Base-by-base conservation (phyloP, 2,329 filamentous ascomycete genomes). In the Neocatenulostroma microsporum region DNA sequence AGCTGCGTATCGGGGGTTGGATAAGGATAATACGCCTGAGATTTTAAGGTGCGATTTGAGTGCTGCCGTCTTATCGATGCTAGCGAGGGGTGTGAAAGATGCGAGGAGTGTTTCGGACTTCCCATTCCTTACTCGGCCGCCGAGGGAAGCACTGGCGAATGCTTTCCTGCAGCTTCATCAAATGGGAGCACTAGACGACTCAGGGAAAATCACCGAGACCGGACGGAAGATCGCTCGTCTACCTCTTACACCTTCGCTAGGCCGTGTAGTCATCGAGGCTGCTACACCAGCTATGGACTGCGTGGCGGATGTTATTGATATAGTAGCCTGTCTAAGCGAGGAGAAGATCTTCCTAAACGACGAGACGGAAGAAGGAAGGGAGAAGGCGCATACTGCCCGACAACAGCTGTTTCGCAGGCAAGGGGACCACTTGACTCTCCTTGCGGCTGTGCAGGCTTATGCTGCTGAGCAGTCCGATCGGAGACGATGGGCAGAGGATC, bases 41-140 rank as follows among this genome's bases (percentile, higher is more conserved):
- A 95, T 98, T 9, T 64, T 95, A 9, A 77, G 91, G 14, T 93
- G 85, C 53, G 89, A 98, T 58, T 74, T 96, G 5, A 76, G 87
- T 14, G 82, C 86, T 21, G 84, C 89, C 0, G 72, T 95, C 1
- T 67, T 98, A 8, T 94, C 84, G 0, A 93, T 98, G 82, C 95
- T 94, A 60, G 87, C 89, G 1, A 76, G 87, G 36, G 87, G 88
- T 0, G 80, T 96, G 10, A 72, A 84, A 18, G 82, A 96, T 54
- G n/a, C n/a, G n/a, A n/a, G n/a, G n/a, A n/a, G n/a, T n/a, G 75
- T 94, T 2, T 67, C 87, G 13, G 68, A 72, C 0, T 98, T 98
- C 44, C 86, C 89, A 0, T 76, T 95, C 31, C 79, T 96, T 57
- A 87, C 94, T 37, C 73, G 75, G 1, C 91, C 91, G 0, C 78